These are phyloP conservation scores for Epichloe scottii DNA, from an alignment of 2,329 filamentous ascomycete genomes.

Conservation along the genomic window DNA sequence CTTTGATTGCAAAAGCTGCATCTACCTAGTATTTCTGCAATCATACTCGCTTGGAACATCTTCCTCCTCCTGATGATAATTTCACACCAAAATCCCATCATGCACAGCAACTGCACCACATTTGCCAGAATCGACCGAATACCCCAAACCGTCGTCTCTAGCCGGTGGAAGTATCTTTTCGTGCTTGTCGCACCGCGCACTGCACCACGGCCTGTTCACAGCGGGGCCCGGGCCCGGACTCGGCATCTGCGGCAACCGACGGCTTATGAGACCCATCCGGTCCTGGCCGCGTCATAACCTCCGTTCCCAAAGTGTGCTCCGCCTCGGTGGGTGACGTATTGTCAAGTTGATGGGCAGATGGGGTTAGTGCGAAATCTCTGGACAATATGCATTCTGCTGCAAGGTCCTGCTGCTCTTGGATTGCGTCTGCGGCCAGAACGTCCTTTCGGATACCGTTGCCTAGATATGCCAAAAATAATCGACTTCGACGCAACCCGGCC, in stretches of 20 bases:
- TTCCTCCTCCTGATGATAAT: not conserved
- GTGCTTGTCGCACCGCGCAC: not conserved
- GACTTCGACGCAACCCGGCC: not conserved
- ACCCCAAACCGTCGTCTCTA: conserved; percentile 3
- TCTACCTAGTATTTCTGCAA: not conserved
- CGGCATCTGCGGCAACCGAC: not conserved
- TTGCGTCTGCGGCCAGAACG: not conserved
- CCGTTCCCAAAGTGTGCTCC: conserved; percentile 15
- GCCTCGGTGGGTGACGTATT: conserved; percentile 9
- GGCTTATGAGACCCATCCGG: not conserved
- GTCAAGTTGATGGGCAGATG: not conserved
- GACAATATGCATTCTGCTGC: not conserved
- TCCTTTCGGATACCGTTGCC: not conserved
- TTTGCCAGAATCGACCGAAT: not conserved
- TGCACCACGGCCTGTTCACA: not conserved
- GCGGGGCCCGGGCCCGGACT: not conserved
- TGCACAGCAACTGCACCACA: not conserved
- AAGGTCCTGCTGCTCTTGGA: not conserved
- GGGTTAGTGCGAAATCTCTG: conserved; percentile 8
- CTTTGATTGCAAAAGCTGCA: not conserved
- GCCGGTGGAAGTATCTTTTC: not conserved
- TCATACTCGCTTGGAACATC: not conserved
- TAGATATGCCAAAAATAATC: not conserved
- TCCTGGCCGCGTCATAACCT: not conserved
- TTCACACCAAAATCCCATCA: not conserved